Evolutionary conservation across 2,329 filamentous ascomycete species (phyloP).

Genomic region (Arthrobotrys sinensis): DNA sequence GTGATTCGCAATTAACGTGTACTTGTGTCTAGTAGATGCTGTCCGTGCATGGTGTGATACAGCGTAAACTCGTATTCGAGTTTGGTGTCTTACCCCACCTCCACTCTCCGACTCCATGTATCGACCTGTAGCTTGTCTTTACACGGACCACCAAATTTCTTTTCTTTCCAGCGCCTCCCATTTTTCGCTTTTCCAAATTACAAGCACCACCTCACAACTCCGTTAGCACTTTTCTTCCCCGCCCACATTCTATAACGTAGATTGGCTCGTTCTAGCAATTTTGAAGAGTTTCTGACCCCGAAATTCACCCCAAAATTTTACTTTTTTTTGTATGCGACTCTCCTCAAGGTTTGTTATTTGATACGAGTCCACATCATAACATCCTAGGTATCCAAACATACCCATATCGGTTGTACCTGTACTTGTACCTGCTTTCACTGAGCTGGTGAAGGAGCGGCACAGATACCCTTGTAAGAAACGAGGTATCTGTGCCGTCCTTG

Average conservation of each 20-base stretch:
- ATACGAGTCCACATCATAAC: neutral
- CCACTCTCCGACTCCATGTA: constrained; percentile 45
- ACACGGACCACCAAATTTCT: constrained; percentile 41
- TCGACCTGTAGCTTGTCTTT: constrained; percentile 7
- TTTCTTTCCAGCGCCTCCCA: constrained; percentile 10
- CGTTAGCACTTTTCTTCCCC: neutral
- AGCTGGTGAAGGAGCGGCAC: constrained; percentile 14
- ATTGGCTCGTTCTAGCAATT: neutral
- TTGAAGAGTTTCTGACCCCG: neutral
- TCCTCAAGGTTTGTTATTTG: neutral
- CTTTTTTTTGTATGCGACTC: neutral
- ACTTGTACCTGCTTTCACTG: constrained; percentile 4
- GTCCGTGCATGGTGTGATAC: constrained; percentile 17
- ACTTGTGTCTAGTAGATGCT: neutral
- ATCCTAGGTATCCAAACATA: neutral
- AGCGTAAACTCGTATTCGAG: constrained; percentile 16
- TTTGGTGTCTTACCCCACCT: constrained; percentile 47
- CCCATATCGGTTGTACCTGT: neutral
- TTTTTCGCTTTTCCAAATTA: neutral
- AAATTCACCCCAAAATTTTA: neutral
- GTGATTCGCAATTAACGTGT: constrained; percentile 4
- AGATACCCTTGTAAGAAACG: constrained; percentile 28
- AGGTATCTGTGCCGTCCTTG: constrained; percentile 49
- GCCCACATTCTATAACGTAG: neutral
- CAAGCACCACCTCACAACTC: constrained; percentile 20